A percentile compares a stretch with the other conserved stretches of the same genome.
Evolutionary conservation across 2,329 filamentous ascomycete species (phyloP).

Genomic region (Fusarium mangiferae): DNA sequence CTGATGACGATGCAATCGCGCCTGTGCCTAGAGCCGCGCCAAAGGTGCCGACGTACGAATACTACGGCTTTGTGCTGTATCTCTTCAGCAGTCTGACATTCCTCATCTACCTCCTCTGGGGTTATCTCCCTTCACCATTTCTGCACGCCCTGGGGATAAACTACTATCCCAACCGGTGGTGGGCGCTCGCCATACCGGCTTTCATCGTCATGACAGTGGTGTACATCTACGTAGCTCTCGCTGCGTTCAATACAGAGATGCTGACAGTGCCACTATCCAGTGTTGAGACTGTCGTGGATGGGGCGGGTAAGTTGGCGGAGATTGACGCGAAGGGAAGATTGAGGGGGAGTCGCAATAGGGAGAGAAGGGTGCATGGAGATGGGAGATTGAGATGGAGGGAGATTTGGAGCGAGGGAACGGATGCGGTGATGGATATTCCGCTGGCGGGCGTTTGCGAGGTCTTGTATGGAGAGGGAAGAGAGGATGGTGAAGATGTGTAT

Average conservation of each 20-base stretch:
- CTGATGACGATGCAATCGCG: constrained; percentile 86
- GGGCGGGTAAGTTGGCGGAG: constrained; percentile 84
- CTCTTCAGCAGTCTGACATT: constrained; percentile 87
- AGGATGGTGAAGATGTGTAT: constrained; percentile 40
- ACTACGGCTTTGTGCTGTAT: constrained; percentile 98
- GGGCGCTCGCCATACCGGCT: constrained; percentile 90
- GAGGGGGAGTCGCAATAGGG: constrained; percentile 50
- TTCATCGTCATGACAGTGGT: constrained; percentile 89
- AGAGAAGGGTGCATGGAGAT: constrained; percentile 50
- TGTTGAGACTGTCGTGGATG: constrained; percentile 92
- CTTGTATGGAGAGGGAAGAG: constrained; percentile 75
- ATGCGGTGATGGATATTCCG: constrained; percentile 97
- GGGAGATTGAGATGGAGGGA: constrained; percentile 75
- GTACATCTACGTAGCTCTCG: constrained; percentile 94
- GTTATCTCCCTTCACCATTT: constrained; percentile 90
- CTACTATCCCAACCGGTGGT: constrained; percentile 98
- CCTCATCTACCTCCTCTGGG: constrained; percentile 79
- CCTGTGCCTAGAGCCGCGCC: constrained; percentile 88
- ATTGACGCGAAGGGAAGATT: constrained; percentile 76
- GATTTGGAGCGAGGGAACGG: constrained; percentile 92
- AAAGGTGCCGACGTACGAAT: constrained; percentile 98
- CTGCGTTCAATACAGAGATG: constrained; percentile 89
- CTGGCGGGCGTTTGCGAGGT: constrained; percentile 95
- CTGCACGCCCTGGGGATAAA: constrained; percentile 92
- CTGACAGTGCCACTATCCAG: constrained; percentile 82